Base-by-base conservation (phyloP, 2,329 filamentous ascomycete genomes). In the Cordyceps tenuipes region DNA sequence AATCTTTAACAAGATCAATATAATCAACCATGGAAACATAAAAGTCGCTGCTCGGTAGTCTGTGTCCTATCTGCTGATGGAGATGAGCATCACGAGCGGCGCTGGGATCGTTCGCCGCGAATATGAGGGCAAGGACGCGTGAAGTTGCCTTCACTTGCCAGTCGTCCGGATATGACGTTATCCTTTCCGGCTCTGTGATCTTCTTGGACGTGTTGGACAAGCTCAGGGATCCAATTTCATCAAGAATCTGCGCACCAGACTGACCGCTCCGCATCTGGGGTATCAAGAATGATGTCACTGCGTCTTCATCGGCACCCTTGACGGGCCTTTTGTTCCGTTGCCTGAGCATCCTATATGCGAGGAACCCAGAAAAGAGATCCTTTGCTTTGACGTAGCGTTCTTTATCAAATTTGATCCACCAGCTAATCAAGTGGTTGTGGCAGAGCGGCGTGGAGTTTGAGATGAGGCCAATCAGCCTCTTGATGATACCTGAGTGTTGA, bases 111-210 rank as follows among this genome's bases (percentile, higher is more conserved):
- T 96, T 97, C 29, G 91, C 91, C 2, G 87, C 82, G 68, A 96
- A 95, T 1, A 96, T 72, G 23, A 96, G 72, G 10, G 89, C 85
- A 79, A 96, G 87, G 2, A 95, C 84, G 65, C 87, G 86, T 3
- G 90, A 87, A 8, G 88, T 88, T 12, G 89, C 89, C 70, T 85
- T 88, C 60, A 96, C 84, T 71, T 96, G 91, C 92, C 92, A 97
- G 68, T 96, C 92, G 61, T 93, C 89, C 21, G 81, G 79, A 69
- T 94, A 95, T 0, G 84, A 74, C 2, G 85, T 79, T 63, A 78
- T 78, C 65, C 82, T 83, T 8, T 79, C 73, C 34, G 79, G 77
- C 36, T 82, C 80, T 57, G 82, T 82, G 21, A 76, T 71, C 67
- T 81, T 83, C 68, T 82, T 85, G 12, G 77, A 74, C 3, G 77